A percentile compares a stretch with the other conserved stretches of the same genome.
Conservation (phyloP, 192 early-diverging fungal species). For the Coemansia sp. region DNA sequence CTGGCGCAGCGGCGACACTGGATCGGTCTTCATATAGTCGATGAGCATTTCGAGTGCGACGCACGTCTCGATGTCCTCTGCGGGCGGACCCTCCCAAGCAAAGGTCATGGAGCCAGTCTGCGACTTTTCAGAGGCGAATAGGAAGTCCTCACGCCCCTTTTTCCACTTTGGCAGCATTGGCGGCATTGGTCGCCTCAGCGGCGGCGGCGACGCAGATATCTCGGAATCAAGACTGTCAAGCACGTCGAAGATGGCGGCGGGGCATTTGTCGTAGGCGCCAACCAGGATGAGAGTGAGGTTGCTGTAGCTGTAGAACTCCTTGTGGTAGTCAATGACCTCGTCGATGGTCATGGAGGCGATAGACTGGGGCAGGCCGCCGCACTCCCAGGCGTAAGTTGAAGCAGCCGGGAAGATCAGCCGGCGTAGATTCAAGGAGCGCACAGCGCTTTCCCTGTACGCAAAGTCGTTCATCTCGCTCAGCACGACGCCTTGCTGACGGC, state of each 20-base stretch:
- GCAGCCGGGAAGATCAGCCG: slow-evolving; percentile 54
- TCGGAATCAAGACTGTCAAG: slow-evolving; percentile 31
- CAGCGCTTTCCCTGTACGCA: slow-evolving; percentile 74
- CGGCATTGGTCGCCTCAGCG: slow-evolving; percentile 43
- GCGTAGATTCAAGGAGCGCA: slow-evolving; percentile 46
- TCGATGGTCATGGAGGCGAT: slow-evolving; percentile 74
- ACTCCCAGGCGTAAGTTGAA: slow-evolving; percentile 77
- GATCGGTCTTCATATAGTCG: slow-evolving; percentile 69
- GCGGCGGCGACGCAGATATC: slow-evolving; percentile 31
- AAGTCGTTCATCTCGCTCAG: slow-evolving; percentile 79
- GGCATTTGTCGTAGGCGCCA: slow-evolving; percentile 52
- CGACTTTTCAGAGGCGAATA: slow-evolving; percentile 69
- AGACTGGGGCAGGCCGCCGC: slow-evolving; percentile 74
- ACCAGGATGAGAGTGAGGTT: slow-evolving; percentile 72
- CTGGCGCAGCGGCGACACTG: slow-evolving; percentile 71
- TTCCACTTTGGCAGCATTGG: slow-evolving; percentile 44
- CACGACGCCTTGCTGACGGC: slow-evolving; percentile 80
- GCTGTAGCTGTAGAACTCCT: slow-evolving; percentile 69
- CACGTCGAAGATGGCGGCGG: slow-evolving; percentile 58
- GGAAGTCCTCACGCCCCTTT: slow-evolving; percentile 56
- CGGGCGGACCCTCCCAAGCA: slow-evolving; percentile 80
- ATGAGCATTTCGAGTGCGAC: slow-evolving; percentile 77
- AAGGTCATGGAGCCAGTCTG: slow-evolving; percentile 71
- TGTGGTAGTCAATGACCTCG: slow-evolving; percentile 76
- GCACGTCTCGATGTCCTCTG: slow-evolving; percentile 64